phyloP scores from a whole-genome alignment of 2,329 filamentous ascomycete genomes.

The Aureobasidium vineae region DNA sequence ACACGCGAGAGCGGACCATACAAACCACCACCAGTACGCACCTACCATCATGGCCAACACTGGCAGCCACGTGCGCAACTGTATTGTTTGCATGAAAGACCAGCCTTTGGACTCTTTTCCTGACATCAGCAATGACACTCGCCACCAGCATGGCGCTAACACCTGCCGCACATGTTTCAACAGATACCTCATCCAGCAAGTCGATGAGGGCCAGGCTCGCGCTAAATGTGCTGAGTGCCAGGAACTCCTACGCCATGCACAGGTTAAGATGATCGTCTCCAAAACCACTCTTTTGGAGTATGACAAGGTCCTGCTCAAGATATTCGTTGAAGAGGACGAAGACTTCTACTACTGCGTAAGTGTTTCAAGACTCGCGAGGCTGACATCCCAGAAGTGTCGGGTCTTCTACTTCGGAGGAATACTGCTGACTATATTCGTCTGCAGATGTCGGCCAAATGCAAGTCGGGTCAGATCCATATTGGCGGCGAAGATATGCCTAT shows the following conservation, averaged over 20 bases:
- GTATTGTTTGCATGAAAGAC: background rate
- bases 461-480: slow-evolving; percentile 32
- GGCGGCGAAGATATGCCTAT: slow-evolving; percentile 31
- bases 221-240: background rate
- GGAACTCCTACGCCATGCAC: background rate
- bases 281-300: background rate
- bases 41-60: background rate
- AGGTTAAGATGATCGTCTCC: background rate
- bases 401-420: background rate
- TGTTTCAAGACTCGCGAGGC: background rate
- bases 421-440: background rate
- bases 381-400: background rate
- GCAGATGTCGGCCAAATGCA: slow-evolving; percentile 27
- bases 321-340: slow-evolving; percentile 25
- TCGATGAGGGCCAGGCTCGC: background rate
- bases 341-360: slow-evolving; percentile 31
- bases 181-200: background rate
- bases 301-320: slow-evolving; percentile 15
- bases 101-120: background rate
- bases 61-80: background rate
- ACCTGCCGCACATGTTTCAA: background rate
- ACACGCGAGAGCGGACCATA: background rate
- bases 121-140: background rate
- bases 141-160: background rate
- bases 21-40: background rate